phyloP scores from a whole-genome alignment of 495 filamentous ascomycete genomes.

The Pyronema omphalodes region DNA sequence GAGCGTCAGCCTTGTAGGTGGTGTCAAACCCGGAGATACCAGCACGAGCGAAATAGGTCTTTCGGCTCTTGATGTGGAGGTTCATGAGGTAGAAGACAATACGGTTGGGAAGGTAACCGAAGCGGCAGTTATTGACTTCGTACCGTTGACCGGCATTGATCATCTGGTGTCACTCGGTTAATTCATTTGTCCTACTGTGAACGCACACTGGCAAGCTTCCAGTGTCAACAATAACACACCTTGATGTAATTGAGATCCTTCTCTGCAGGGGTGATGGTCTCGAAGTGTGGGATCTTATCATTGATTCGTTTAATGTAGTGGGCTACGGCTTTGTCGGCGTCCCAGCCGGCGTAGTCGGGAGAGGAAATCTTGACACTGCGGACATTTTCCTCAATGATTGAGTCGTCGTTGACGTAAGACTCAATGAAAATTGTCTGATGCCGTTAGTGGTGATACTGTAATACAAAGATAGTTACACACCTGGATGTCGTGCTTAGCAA shows the following conservation, averaged over 20 bases:
- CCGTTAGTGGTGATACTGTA: neutral
- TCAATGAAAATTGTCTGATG: constrained; percentile 83
- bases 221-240: constrained; percentile 20
- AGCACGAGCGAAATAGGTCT: constrained; percentile 81
- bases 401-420: constrained; percentile 79
- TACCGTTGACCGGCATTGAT: constrained; percentile 90
- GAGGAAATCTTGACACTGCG: constrained; percentile 94
- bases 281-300: constrained; percentile 82
- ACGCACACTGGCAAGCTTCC: neutral
- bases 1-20: constrained; percentile 77
- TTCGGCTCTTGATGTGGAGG: constrained; percentile 81
- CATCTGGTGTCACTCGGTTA: constrained; percentile 39
- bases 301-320: constrained; percentile 80
- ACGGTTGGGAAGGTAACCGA: constrained; percentile 84
- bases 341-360: constrained; percentile 90
- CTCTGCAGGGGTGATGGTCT: constrained; percentile 58
- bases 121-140: constrained; percentile 84
- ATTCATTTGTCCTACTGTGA: neutral
- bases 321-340: constrained; percentile 72
- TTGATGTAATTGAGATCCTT: constrained; percentile 86
- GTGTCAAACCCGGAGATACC: constrained; percentile 53
- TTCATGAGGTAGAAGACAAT: constrained; percentile 98
- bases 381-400: constrained; percentile 93
- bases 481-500: constrained; percentile 86
- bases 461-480: constrained; percentile 29